Evolutionary conservation across 768 basidiomycete genomes (phyloP), one percentile per base, ranked within the genome.

Genomic region (Basidioascus undulatus): DNA sequence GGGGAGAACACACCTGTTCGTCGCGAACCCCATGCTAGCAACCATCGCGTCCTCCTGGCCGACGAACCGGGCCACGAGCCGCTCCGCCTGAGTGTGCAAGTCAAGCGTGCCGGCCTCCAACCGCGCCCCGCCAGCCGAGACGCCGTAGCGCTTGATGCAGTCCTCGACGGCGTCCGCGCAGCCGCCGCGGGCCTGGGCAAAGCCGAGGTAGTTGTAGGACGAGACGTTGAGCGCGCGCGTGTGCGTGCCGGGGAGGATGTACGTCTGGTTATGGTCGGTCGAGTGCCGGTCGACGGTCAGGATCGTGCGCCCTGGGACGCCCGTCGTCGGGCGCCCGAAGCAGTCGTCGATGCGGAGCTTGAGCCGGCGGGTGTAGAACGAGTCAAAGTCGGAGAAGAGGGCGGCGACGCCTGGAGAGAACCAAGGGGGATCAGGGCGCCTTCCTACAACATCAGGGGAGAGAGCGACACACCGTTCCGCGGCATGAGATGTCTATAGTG

Each of bases 201-300:
- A 98, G 4, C 92, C 92, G 51, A 98, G 82, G 56, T 96, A 98
- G 62, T 96, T 98, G 65, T 98, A 98, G 7, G 84, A 92, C 1
- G 86, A 87, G 49, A 96, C 78, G 58, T 98, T 98, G 50, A 98
- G 75, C 0, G 76, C 79, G 39, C 87, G 80, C 0, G 82, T 86
- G 33, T 67, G 69, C 1, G 65, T 69, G 44, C 86, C 89, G 2
- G 81, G 78, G 51, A 75, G 64, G 37, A 71, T 59, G 44, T 44
- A 75, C 4, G 74, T 75, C 53, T 69, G 64, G 60, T 84, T 80
- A 62, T 76, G 74, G 59, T 92, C 77, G 37, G 68, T 60, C 11
- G 82, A 79, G 48, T 70, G 65, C 33, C 89, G 78, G 61, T 96
- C 83, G 37, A 83, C 68, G 42, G 79, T 66, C 33, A 73, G 58